phyloP scores from a whole-genome alignment of 108 stramenopile genomes.

The Phaeodactylum tricornutum region DNA sequence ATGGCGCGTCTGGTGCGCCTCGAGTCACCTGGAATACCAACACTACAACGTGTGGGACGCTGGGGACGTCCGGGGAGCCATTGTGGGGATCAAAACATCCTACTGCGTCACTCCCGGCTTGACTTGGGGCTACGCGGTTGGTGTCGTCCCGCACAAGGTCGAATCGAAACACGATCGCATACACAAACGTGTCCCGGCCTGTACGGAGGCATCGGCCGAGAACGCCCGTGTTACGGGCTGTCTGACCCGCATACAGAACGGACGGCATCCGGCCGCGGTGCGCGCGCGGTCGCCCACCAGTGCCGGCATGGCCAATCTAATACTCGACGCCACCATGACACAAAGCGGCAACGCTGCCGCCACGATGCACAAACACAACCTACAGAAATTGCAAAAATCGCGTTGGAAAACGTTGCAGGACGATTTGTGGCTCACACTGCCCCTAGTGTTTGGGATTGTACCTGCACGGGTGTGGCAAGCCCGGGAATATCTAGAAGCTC shows the following conservation, averaged over 20 bases:
- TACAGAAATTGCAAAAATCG: background rate
- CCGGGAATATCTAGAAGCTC: conserved; percentile 26
- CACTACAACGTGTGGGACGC: conserved; percentile 13
- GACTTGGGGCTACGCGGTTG: conserved; percentile 33
- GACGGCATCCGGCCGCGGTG: conserved; percentile 32
- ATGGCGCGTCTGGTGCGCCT: conserved; percentile 28
- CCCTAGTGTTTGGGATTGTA: conserved; percentile 21
- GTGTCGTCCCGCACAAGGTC: background rate
- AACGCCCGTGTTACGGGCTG: no score
- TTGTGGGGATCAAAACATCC: conserved; percentile 3
- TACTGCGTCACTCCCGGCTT: conserved; percentile 41
- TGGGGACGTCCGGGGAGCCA: background rate
- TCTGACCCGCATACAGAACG: no score
- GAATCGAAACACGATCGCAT: conserved; percentile 2
- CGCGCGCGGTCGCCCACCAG: conserved; percentile 72
- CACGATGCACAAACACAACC: background rate
- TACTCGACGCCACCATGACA: no score
- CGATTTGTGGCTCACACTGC: conserved; percentile 23
- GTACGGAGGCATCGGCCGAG: background rate
- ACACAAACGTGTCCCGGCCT: conserved; percentile 1
- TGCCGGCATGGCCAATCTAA: conserved; percentile 54
- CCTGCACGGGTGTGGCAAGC: conserved; percentile 11
- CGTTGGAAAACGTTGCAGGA: conserved; percentile 15
- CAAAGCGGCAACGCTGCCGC: background rate
- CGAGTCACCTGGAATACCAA: conserved; percentile 31